phyloP scores from a whole-genome alignment of 106 monocot species.

The Acorus gramineus region DNA sequence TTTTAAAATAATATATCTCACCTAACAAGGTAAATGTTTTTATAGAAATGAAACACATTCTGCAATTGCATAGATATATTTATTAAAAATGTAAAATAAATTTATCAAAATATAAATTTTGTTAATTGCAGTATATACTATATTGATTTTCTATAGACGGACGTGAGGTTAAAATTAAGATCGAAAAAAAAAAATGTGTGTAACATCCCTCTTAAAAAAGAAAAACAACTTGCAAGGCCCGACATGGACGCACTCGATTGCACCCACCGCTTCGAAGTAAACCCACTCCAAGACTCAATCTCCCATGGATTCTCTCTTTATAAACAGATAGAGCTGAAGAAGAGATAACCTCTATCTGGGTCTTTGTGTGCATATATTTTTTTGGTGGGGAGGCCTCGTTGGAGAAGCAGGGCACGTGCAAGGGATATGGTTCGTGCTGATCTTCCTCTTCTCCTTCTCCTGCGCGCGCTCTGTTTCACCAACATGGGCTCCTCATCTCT shows the following conservation, averaged over 20 bases:
- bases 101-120: no score
- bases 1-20: no score
- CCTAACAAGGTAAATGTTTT: no score
- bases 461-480: conserved; percentile 98
- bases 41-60: no score
- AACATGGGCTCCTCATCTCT: conserved; percentile 74
- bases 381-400: conserved; percentile 51
- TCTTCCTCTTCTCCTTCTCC: not conserved
- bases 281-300: conserved; percentile 48
- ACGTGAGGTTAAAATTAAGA: not conserved
- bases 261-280: conserved; percentile 18
- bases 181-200: not conserved
- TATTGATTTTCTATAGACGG: no score
- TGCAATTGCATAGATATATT: no score
- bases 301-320: conserved; percentile 13
- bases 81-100: no score
- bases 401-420: conserved; percentile 99
- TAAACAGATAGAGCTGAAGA: not conserved
- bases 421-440: not conserved
- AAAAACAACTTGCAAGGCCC: not conserved
- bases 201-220: not conserved
- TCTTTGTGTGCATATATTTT: not conserved
- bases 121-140: no score
- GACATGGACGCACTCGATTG: conserved; percentile 15
- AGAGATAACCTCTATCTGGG: not conserved